A percentile compares a stretch with the other conserved stretches of the same genome.
Conservation (phyloP, 768 basidiomycete genomes). For the Mycena kentingensis region DNA sequence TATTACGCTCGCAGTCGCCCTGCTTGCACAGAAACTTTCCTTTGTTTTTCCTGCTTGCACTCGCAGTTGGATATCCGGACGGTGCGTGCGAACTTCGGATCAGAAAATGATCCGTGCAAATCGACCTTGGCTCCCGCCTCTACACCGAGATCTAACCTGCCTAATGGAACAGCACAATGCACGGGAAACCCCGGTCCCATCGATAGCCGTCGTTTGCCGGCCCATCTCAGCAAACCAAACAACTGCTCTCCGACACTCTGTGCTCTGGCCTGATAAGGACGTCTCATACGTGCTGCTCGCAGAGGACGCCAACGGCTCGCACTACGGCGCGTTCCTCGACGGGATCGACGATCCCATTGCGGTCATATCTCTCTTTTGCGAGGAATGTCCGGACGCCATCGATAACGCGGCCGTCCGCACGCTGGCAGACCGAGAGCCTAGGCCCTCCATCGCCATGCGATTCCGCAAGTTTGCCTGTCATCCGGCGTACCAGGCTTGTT, state of each 20-base stretch:
- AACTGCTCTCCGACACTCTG: conserved; percentile 52
- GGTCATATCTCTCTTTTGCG: conserved; percentile 59
- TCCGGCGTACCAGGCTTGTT: conserved; percentile 36
- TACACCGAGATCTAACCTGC: too few relatives aligned
- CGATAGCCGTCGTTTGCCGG: conserved; percentile 2
- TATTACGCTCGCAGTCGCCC: too few relatives aligned
- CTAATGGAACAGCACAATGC: too few relatives aligned
- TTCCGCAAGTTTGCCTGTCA: conserved; percentile 68
- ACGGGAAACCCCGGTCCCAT: too few relatives aligned
- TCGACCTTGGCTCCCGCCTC: too few relatives aligned
- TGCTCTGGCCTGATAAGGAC: conserved; percentile 58
- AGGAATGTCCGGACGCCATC: conserved; percentile 36
- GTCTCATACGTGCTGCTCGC: conserved; percentile 51
- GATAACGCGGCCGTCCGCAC: too few relatives aligned
- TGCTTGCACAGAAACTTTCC: too few relatives aligned
- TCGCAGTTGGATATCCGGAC: too few relatives aligned
- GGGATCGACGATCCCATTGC: conserved; percentile 41
- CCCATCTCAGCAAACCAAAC: conserved; percentile 46
- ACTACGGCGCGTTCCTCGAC: conserved; percentile 58
- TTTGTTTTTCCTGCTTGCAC: too few relatives aligned
- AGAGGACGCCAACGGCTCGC: conserved; percentile 52
- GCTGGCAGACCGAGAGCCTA: too few relatives aligned
- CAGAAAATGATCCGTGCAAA: too few relatives aligned
- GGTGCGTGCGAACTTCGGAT: too few relatives aligned
- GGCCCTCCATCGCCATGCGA: conserved; percentile 39